Evolutionary conservation across 768 basidiomycete species (phyloP).

Genomic region (Russula sp.): DNA sequence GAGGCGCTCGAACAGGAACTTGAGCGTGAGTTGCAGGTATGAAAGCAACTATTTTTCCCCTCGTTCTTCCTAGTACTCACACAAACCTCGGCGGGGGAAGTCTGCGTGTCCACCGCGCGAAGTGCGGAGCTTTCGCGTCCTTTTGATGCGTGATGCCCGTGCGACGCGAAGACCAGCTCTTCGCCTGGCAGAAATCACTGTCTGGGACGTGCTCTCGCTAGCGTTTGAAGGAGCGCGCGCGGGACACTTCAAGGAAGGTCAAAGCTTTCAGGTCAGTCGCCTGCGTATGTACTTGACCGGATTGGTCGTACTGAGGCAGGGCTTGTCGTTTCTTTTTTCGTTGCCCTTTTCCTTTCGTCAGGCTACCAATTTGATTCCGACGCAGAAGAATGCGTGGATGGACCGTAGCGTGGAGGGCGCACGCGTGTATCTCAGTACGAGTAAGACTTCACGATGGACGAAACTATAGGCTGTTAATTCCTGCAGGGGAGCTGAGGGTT

Average conservation of each 20-base stretch:
- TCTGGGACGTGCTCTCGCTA: constrained; percentile 18
- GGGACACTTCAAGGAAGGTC: constrained; percentile 17
- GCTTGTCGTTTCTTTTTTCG: not conserved
- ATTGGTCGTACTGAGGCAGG: not conserved
- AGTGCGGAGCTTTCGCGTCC: constrained; percentile 18
- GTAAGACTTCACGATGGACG: constrained; percentile 59
- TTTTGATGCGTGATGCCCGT: constrained; percentile 18
- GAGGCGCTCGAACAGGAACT: constrained; percentile 52
- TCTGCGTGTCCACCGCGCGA: constrained; percentile 19
- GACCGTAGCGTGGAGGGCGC: constrained; percentile 38
- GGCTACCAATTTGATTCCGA: constrained; percentile 67
- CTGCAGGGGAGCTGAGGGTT: not conserved
- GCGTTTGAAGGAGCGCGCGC: constrained; percentile 8
- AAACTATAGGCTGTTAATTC: constrained; percentile 19
- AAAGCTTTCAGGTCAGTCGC: constrained; percentile 17
- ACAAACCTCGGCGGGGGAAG: not conserved
- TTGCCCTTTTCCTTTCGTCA: constrained; percentile 14
- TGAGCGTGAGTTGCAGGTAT: constrained; percentile 65
- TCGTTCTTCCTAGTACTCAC: not conserved
- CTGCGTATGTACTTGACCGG: no score
- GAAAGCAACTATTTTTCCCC: constrained; percentile 17
- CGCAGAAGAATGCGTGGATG: constrained; percentile 67
- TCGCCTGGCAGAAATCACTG: constrained; percentile 18
- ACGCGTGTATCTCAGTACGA: constrained; percentile 64
- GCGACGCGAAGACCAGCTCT: constrained; percentile 9